These are phyloP conservation scores for Leucogyrophana mollusca DNA, from an alignment of 768 basidiomycete species.

Conservation along the genomic window DNA sequence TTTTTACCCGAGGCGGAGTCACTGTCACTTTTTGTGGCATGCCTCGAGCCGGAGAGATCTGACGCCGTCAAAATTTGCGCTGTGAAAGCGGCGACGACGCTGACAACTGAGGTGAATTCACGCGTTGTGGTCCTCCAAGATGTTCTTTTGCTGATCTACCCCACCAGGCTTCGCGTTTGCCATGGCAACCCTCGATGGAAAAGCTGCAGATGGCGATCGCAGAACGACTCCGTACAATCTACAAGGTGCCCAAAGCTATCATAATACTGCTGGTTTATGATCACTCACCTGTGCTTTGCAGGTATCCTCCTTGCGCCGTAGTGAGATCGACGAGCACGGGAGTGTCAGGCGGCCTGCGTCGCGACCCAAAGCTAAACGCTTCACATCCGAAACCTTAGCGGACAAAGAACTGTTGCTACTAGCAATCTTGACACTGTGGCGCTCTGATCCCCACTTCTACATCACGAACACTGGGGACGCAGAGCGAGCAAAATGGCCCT, in stretches of 20 bases:
- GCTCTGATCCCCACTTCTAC: constrained; percentile 54
- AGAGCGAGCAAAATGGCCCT: constrained; percentile 36
- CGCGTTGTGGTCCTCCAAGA: not conserved
- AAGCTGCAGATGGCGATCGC: constrained; percentile 45
- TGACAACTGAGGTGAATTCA: constrained; percentile 58
- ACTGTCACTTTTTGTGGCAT: constrained; percentile 56
- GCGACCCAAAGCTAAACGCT: constrained; percentile 62
- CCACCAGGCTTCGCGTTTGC: constrained; percentile 48
- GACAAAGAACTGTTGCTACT: constrained; percentile 73
- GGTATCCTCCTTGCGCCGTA: constrained; percentile 51
- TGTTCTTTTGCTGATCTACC: constrained; percentile 6
- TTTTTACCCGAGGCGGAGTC: constrained; percentile 66
- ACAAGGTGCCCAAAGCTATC: constrained; percentile 42
- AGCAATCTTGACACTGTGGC: constrained; percentile 69
- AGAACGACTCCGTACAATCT: constrained; percentile 51
- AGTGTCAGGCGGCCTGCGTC: constrained; percentile 49
- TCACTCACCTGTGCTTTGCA: constrained; percentile 20
- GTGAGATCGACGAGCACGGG: constrained; percentile 61
- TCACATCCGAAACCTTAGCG: constrained; percentile 54
- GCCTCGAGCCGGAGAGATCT: constrained; percentile 74
- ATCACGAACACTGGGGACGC: constrained; percentile 39
- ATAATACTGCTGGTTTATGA: not conserved
- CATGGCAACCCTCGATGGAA: constrained; percentile 55
- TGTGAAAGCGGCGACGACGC: constrained; percentile 67
- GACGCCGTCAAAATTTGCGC: constrained; percentile 80